phyloP scores from a whole-genome alignment of 192 early-diverging fungal genomes.

The Coemansia sp. region DNA sequence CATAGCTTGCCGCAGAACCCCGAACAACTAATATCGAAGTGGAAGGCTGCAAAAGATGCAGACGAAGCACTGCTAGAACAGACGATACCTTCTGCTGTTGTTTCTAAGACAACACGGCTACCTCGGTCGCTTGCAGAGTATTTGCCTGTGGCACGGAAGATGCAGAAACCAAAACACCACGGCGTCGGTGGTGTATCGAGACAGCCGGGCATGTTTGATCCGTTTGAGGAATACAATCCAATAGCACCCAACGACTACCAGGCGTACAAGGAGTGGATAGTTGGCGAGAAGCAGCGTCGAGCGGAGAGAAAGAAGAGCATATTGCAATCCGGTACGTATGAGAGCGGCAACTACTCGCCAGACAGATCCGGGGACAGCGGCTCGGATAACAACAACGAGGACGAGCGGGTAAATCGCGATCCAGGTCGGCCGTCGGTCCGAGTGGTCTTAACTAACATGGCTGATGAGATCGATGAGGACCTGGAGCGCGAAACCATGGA shows the following conservation, averaged over 20 bases:
- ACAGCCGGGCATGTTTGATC: slow-evolving; percentile 22
- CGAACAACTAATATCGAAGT: slow-evolving; percentile 19
- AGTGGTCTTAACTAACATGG: slow-evolving; percentile 40
- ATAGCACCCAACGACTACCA: slow-evolving; percentile 39
- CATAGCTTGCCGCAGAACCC: slow-evolving; percentile 30
- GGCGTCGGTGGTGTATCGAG: neutral
- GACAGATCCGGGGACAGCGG: neutral
- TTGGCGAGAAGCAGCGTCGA: slow-evolving; percentile 11
- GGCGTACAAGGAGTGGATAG: slow-evolving; percentile 31
- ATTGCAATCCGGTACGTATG: neutral
- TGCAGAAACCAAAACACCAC: neutral
- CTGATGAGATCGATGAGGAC: slow-evolving; percentile 30
- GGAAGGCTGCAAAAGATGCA: slow-evolving; percentile 16
- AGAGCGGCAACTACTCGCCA: neutral
- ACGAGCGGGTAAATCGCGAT: neutral
- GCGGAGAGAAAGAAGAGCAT: neutral
- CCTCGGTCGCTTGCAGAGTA: slow-evolving; percentile 32
- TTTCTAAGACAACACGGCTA: neutral
- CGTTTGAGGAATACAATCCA: slow-evolving; percentile 36
- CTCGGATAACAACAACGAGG: neutral
- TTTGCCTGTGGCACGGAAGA: slow-evolving; percentile 9
- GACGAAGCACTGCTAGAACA: neutral
- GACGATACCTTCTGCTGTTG: neutral
- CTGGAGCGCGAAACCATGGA: slow-evolving; percentile 35
- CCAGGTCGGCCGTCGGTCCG: slow-evolving; percentile 22